Evolutionary conservation across 108 stramenopile species (phyloP), one percentile per base, ranked within the genome.

Genomic region (Schizochytrium sp.): DNA sequence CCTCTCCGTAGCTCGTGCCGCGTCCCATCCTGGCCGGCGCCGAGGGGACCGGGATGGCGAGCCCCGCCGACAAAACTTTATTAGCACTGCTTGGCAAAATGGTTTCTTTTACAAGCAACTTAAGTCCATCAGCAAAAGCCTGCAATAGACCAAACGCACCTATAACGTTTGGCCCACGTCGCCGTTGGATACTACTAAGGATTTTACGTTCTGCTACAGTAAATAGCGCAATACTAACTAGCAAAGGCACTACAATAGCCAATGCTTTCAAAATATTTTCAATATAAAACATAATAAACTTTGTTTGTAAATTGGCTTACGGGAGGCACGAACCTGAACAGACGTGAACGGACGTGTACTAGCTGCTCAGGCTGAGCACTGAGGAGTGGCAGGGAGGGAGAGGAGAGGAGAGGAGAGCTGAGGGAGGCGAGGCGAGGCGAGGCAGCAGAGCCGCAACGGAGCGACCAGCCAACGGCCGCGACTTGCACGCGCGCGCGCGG

Each of bases 101-200:
- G 4, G 60, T 88, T 88, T 34, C 60, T 88, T 71, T 34, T 45
- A 63, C 28, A 0, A 88, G 43, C 6, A 71, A 25, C 72, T 89
- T 44, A 72, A 58, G 72, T 72, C 63, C 44, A 57, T 60, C 43
- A 76, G 88, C 60, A 5, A 88, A 44, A 44, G 87, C 41, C 57
- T 87, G 60, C n/a, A 72, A 19, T 43, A 48, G 45, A 34, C 58
- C 59, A 89, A 89, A 59, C 87, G 55, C 48, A 51, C 88, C n/a
- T 83, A 55, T 88, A 91, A 83, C 45, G 57, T 57, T 89, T n/a
- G n/a, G 88, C 21, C 44, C n/a, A 4, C 59, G n/a, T 55, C 88
- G 45, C 87, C 87, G 60, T 89, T 57, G 25, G 89, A 91, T 72
- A 89, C 48, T 72, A 89, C 58, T 89, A 25, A 69, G 89, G 72